phyloP scores from a whole-genome alignment of 2,329 filamentous ascomycete genomes.

The Aspergillus vadensis region DNA sequence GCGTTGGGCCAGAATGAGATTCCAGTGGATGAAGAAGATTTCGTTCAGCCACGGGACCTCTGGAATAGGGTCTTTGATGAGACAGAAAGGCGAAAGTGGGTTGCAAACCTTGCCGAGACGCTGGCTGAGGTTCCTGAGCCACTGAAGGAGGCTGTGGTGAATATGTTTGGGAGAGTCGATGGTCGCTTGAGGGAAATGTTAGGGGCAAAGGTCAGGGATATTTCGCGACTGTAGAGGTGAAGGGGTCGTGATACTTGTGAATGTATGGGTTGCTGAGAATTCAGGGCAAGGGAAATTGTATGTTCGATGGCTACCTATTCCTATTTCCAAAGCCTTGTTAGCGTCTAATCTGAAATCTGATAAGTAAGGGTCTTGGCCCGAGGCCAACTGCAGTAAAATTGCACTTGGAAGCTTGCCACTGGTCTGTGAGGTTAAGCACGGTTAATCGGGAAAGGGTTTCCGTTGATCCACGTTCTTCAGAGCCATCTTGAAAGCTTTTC shows the following conservation, averaged over 20 bases:
- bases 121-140: conserved; percentile 23
- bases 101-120: conserved; percentile 26
- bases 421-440: no score
- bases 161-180: conserved; percentile 25
- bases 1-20: conserved; percentile 27
- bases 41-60: conserved; percentile 31
- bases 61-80: conserved; percentile 33
- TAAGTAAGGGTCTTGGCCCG: no score
- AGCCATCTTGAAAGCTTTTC: no score
- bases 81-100: conserved; percentile 22
- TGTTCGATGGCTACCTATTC: no score
- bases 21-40: conserved; percentile 31
- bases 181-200: conserved; percentile 21
- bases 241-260: background rate
- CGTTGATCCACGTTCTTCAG: no score
- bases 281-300: background rate
- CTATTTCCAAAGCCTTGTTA: no score
- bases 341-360: no score
- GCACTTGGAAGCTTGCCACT: no score
- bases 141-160: conserved; percentile 18
- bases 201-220: conserved; percentile 5
- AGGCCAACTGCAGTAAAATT: no score
- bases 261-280: background rate
- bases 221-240: background rate
- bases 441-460: no score